phyloP scores from a whole-genome alignment of 2,329 filamentous ascomycete genomes.

The Beauveria pseudobassiana region DNA sequence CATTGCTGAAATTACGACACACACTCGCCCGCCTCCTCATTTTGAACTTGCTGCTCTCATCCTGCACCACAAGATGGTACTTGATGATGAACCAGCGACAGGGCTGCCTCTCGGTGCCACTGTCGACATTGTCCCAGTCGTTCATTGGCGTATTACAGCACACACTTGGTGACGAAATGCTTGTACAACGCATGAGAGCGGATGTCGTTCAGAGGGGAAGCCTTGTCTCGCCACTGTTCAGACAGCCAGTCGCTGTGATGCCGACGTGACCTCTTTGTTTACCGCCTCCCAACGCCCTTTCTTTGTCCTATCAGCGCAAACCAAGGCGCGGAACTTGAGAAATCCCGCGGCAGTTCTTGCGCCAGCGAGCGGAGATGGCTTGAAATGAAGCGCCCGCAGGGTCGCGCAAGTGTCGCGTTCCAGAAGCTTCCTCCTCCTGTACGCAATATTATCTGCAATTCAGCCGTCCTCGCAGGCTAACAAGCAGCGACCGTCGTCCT shows the following conservation, averaged over 20 bases:
- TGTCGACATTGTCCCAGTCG: not conserved
- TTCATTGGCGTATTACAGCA: not conserved
- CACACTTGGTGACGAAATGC: not conserved
- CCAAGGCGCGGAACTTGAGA: not conserved
- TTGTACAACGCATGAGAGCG: not conserved
- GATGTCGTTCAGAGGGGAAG: not conserved
- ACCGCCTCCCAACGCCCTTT: not conserved
- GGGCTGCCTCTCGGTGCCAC: not conserved
- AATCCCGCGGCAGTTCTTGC: not conserved
- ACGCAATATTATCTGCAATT: not conserved
- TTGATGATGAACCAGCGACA: not conserved
- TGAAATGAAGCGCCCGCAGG: constrained; percentile 1
- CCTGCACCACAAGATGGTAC: not conserved
- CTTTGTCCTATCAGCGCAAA: not conserved
- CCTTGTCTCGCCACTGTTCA: not conserved
- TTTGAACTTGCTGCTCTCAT: not conserved
- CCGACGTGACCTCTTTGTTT: not conserved
- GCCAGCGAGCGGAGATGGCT: not conserved
- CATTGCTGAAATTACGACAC: constrained; percentile 2
- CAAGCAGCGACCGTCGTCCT: not conserved
- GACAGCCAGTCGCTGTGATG: not conserved
- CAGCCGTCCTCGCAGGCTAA: not conserved
- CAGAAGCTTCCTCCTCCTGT: not conserved
- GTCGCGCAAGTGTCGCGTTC: not conserved
- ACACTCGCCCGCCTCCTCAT: not conserved